Conservation (phyloP, 768 basidiomycete genomes). For the Pleurotus djamor region DNA sequence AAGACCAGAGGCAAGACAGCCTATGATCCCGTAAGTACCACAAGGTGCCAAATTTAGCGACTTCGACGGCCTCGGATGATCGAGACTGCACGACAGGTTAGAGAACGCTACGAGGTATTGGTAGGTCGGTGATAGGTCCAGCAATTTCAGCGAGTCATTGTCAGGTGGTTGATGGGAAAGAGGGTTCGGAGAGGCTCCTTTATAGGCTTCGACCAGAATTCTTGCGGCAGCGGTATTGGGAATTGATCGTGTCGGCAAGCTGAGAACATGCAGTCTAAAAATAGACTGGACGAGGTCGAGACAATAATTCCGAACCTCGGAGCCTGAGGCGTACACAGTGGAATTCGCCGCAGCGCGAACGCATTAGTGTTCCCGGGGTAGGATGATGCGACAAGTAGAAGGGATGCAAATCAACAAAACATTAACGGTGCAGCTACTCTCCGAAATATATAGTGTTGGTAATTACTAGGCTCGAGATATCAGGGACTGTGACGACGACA, state of each 20-base stretch:
- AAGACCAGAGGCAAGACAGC: background rate
- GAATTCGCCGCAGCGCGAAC: no score
- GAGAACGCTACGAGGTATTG: background rate
- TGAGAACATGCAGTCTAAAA: no score
- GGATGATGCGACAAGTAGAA: no score
- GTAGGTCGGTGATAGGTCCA: background rate
- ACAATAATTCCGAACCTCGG: no score
- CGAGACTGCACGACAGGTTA: background rate
- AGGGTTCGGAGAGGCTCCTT: background rate
- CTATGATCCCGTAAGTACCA: background rate
- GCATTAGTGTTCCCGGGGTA: no score
- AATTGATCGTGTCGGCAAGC: no score
- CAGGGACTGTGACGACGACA: background rate
- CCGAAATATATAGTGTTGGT: no score
- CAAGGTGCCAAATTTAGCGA: background rate
- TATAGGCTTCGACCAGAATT: background rate
- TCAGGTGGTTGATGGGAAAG: background rate
- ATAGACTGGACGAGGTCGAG: no score
- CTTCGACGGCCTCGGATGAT: background rate
- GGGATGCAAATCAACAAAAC: no score
- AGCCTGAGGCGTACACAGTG: no score
- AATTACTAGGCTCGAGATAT: background rate
- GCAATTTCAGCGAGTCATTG: conserved; percentile 4
- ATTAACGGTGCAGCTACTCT: no score
- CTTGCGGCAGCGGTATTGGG: background rate